These are phyloP conservation scores for Hexamita inflata DNA, from an alignment of 208 protist genomes.

Conservation along the genomic window DNA sequence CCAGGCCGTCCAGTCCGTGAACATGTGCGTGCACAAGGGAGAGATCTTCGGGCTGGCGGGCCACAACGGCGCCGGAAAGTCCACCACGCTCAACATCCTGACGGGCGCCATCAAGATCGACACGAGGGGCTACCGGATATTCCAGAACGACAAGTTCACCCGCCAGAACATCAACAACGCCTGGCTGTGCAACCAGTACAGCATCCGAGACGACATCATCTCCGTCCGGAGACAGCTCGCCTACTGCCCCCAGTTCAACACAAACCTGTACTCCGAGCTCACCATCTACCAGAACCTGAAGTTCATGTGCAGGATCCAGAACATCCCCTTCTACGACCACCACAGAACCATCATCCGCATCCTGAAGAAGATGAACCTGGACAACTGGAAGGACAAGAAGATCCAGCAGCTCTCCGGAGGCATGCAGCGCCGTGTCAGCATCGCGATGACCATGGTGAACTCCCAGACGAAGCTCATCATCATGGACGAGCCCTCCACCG, in stretches of 20 bases:
- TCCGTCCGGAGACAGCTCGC: neutral
- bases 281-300: neutral
- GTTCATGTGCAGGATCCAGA: conserved; percentile 1
- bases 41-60: conserved; percentile 34
- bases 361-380: conserved; percentile 1
- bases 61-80: conserved; percentile 20
- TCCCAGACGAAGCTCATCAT: conserved; percentile 47
- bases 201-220: conserved; percentile 9
- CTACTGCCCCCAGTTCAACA: conserved; percentile 19
- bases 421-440: conserved; percentile 53
- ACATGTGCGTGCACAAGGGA: neutral
- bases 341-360: neutral
- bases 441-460: conserved; percentile 59
- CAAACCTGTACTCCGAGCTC: neutral
- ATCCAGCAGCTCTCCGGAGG: conserved; percentile 46
- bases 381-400: neutral
- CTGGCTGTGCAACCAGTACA: neutral
- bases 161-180: neutral
- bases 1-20: neutral
- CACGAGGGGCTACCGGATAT: neutral
- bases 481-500: conserved; percentile 51
- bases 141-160: neutral
- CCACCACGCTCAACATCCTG: neutral
- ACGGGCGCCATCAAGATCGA: neutral
- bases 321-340: neutral